Percentiles rank a stretch among this genome's conserved stretches.
Evolutionary conservation across 805 yeast genomes (phyloP).

Genomic region (Saccharomycopsis fermentans): DNA sequence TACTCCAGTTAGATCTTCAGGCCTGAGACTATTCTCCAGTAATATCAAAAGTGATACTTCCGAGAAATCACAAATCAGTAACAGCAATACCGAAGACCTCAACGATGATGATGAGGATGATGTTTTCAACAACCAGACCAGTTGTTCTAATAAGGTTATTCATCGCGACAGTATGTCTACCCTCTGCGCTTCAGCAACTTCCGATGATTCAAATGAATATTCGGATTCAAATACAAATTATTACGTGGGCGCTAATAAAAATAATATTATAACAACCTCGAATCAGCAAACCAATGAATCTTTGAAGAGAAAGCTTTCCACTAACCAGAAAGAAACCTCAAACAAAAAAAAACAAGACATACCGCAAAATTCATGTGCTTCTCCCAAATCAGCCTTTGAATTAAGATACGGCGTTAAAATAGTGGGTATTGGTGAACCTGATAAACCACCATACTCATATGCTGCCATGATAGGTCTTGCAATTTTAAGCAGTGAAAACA

Average conservation of each 20-base stretch:
- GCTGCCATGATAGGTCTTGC: constrained; percentile 94
- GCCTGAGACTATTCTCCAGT: background rate
- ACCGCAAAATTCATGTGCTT: background rate
- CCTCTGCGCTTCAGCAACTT: background rate
- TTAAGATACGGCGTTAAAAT: constrained; percentile 9
- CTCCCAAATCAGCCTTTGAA: background rate
- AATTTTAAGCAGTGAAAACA: constrained; percentile 64
- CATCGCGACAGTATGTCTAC: background rate
- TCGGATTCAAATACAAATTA: background rate
- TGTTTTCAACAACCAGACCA: background rate
- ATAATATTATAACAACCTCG: background rate
- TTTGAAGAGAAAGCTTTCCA: background rate
- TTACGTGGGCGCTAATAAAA: constrained; percentile 1
- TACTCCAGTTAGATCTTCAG: constrained; percentile 7
- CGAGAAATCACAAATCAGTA: background rate
- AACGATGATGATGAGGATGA: constrained; percentile 7
- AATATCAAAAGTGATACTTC: constrained; percentile 6
- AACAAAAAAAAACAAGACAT: background rate
- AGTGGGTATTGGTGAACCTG: constrained; percentile 19
- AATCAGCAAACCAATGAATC: background rate
- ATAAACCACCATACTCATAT: constrained; percentile 88
- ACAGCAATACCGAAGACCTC: constrained; percentile 1
- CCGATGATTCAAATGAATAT: background rate
- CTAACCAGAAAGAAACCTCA: background rate
- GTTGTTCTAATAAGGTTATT: background rate